Conservation (phyloP, 495 filamentous ascomycete species). For the Tetracladium setigerum region DNA sequence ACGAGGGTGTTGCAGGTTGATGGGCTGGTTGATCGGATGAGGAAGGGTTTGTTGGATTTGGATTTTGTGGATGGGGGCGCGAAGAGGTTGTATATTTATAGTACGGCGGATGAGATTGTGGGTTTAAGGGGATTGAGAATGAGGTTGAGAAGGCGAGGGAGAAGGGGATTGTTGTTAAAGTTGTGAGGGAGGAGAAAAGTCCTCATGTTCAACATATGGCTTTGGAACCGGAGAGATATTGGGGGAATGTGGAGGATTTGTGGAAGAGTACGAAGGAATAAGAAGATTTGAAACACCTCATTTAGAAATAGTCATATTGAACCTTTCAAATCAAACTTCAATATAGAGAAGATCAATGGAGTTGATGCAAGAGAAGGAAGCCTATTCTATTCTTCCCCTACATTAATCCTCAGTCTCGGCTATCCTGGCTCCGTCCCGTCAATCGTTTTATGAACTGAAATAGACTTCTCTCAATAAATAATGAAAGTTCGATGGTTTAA, state of each 20-base stretch:
- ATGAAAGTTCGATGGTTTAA: too few relatives aligned
- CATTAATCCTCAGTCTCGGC: too few relatives aligned
- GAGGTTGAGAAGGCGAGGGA: slow-evolving; percentile 22
- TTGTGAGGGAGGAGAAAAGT: slow-evolving; percentile 25
- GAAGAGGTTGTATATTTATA: slow-evolving; percentile 28
- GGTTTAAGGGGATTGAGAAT: slow-evolving; percentile 19
- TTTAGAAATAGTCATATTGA: too few relatives aligned
- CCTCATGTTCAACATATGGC: slow-evolving; percentile 31
- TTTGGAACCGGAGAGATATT: slow-evolving; percentile 27
- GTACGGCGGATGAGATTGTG: slow-evolving; percentile 31
- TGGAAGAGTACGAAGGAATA: slow-evolving; percentile 14
- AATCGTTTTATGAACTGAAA: too few relatives aligned
- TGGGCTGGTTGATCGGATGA: slow-evolving; percentile 19
- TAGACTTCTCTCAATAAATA: too few relatives aligned
- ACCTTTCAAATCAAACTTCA: too few relatives aligned
- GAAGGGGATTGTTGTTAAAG: slow-evolving; percentile 19
- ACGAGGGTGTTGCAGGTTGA: not conserved
- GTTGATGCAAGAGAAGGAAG: too few relatives aligned
- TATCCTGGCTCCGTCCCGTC: too few relatives aligned
- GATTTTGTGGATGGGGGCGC: slow-evolving; percentile 9
- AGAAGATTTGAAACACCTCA: too few relatives aligned
- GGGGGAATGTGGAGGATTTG: slow-evolving; percentile 19
- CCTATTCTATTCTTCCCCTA: too few relatives aligned
- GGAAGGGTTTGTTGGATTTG: slow-evolving; percentile 22
- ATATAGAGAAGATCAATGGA: too few relatives aligned